phyloP scores from a whole-genome alignment of 2,329 filamentous ascomycete genomes.

The Penicillium sp. region DNA sequence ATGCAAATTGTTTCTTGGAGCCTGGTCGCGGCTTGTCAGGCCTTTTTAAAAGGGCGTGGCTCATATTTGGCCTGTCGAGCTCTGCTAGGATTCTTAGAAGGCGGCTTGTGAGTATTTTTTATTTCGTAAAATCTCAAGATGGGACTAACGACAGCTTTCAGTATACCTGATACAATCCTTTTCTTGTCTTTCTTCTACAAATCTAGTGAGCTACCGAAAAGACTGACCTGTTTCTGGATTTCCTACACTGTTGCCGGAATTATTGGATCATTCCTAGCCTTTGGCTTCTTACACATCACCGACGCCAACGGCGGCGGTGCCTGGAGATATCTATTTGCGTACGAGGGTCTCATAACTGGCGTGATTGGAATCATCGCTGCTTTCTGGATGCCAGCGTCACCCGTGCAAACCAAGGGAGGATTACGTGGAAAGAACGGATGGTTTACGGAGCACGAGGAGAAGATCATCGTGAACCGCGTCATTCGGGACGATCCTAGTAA shows the following conservation, averaged over 20 bases:
- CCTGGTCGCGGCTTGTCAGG: constrained; percentile 1
- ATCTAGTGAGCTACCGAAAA: constrained; percentile 54
- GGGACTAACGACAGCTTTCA: neutral
- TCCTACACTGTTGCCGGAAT: constrained; percentile 47
- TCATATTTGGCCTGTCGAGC: constrained; percentile 1
- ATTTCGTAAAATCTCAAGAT: neutral
- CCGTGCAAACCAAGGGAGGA: constrained; percentile 53
- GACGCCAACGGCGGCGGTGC: neutral
- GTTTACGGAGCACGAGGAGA: constrained; percentile 57
- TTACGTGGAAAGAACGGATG: constrained; percentile 53
- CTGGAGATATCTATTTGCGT: constrained; percentile 3
- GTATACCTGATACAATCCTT: constrained; percentile 14
- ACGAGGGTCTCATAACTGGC: neutral
- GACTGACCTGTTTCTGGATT: constrained; percentile 61
- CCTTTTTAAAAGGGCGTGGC: neutral
- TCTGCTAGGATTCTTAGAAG: neutral
- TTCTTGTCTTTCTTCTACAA: constrained; percentile 66
- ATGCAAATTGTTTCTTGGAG: constrained; percentile 45
- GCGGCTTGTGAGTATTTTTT: neutral
- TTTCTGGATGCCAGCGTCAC: constrained; percentile 52
- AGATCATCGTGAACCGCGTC: constrained; percentile 57
- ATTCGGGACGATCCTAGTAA: constrained; percentile 47
- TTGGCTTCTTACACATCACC: neutral
- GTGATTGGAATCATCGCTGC: constrained; percentile 2
- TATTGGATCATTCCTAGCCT: constrained; percentile 31